Base-by-base conservation (phyloP, 352 stramenopile species). In the Phytopythium chamaehyphon region DNA sequence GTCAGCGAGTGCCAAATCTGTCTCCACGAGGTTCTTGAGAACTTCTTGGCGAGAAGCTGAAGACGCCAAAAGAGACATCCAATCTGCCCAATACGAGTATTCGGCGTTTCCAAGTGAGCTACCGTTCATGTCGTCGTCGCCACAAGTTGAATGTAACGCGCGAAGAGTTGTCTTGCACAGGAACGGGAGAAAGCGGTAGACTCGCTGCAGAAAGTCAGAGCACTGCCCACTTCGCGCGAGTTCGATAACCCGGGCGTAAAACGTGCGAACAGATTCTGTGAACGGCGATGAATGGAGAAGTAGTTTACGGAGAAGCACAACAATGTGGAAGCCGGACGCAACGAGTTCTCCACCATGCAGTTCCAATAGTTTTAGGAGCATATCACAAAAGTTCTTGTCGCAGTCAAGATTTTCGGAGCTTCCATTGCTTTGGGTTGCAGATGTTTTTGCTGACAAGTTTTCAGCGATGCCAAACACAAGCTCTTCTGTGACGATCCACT, bases 401-500 rank as follows among this genome's bases (percentile, higher is more conserved):
- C n/a, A 8, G 8, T 22, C 19, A 21, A 31, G 21, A 14, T 19
- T 10, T n/a, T 46, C 48, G 2, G 26, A 8, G 40, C 14, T 62
- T 33, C 36, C 56, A 22, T 63, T 70, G 21, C 52, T 42, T 26
- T 47, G 40, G 14, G 18, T 9, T 24, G 56, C 21, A 54, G 28
- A n/a, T 24, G 26, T 46, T 11, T 61, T 24, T 2, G 38, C 40
- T 11, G 36, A 28, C 16, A 76, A 47, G 26, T 80, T 73, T 1
- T 24, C 33, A 5, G 51, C 53, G 18, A 90, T 46, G 12, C 46
- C 45, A 2, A 26, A 35, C 14, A 86, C 62, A 19, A 85, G 31
- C 14, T 88, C 68, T 6, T 69, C 51, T 15, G 79, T 86, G 14
- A 90, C 44, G 9, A 90, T 62, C 59, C 71, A 88, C 54, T 90